A percentile compares a stretch with the other conserved stretches of the same genome.
Evolutionary conservation across 1,284 basidiomycete species (phyloP).

Genomic region (Microbotryomycetes sp.): DNA sequence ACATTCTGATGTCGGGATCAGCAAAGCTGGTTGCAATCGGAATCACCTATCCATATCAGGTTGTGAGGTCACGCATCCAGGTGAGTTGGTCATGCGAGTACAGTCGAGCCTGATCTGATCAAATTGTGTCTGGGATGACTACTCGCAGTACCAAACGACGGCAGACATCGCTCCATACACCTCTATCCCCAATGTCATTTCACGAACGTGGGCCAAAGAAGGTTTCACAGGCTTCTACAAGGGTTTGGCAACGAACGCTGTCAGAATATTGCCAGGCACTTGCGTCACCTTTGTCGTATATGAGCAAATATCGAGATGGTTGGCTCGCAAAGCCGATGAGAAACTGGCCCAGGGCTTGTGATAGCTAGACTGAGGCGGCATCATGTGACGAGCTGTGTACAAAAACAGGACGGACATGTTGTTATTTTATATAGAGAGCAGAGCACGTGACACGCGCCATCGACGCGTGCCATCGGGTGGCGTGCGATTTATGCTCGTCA

Average conservation of each 20-base stretch:
- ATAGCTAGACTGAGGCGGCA: no score
- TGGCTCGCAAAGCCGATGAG: slow-evolving; percentile 11
- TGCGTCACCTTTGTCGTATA: slow-evolving; percentile 98
- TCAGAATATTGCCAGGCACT: slow-evolving; percentile 90
- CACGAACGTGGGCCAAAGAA: slow-evolving; percentile 71
- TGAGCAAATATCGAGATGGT: slow-evolving; percentile 60
- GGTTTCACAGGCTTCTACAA: slow-evolving; percentile 86
- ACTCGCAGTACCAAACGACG: slow-evolving; percentile 56
- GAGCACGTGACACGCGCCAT: no score
- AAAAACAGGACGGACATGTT: no score
- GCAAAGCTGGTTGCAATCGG: slow-evolving; percentile 82
- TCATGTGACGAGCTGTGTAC: no score
- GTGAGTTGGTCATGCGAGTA: slow-evolving; percentile 46
- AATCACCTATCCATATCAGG: slow-evolving; percentile 94
- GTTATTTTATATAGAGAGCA: no score
- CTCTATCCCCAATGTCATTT: slow-evolving; percentile 71
- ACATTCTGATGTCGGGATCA: slow-evolving; percentile 84
- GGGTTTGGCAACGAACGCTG: slow-evolving; percentile 90
- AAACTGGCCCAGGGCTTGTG: no score
- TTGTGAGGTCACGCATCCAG: slow-evolving; percentile 88
- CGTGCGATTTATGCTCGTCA: no score
- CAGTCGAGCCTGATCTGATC: neutral
- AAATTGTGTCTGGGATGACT: neutral
- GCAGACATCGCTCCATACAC: slow-evolving; percentile 54
- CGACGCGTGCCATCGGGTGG: no score